phyloP scores from a whole-genome alignment of 2,329 filamentous ascomycete genomes.

The Cytospora chrysosperma region DNA sequence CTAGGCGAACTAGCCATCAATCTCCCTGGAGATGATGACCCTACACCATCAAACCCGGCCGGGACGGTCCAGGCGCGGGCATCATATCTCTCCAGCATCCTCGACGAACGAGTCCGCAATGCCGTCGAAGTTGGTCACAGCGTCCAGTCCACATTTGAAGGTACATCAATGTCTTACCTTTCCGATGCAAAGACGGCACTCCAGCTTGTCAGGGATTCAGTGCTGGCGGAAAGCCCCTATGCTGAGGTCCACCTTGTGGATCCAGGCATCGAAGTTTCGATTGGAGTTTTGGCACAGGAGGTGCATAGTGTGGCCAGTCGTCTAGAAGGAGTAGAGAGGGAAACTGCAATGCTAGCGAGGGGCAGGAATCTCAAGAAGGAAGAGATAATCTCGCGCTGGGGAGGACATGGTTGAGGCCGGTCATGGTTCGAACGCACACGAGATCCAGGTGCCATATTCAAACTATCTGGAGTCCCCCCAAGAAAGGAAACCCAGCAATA shows the following conservation, averaged over 20 bases:
- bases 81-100: conserved; percentile 2
- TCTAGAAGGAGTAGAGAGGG: conserved; percentile 38
- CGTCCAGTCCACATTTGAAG: conserved; percentile 53
- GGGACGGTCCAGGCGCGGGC: conserved; percentile 23
- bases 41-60: conserved; percentile 23
- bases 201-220: conserved; percentile 49
- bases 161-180: conserved; percentile 40
- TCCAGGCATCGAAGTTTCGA: conserved; percentile 50
- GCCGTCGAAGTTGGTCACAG: conserved; percentile 41
- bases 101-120: conserved; percentile 16
- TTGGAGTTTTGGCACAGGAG: conserved; percentile 47
- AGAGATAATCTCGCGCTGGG: conserved; percentile 48
- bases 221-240: conserved; percentile 53
- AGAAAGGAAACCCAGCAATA: too few relatives aligned
- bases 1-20: conserved; percentile 47
- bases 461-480: too few relatives aligned
- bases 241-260: conserved; percentile 50
- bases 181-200: conserved; percentile 49
- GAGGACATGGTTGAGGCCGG: conserved; percentile 15
- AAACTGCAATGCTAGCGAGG: conserved; percentile 34
- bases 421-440: background rate
- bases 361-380: conserved; percentile 48
- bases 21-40: conserved; percentile 36
- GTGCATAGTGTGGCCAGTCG: conserved; percentile 41
- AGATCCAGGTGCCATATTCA: too few relatives aligned